phyloP scores from a whole-genome alignment of 257 asterid species.

The Nicotiana sylvestris region DNA sequence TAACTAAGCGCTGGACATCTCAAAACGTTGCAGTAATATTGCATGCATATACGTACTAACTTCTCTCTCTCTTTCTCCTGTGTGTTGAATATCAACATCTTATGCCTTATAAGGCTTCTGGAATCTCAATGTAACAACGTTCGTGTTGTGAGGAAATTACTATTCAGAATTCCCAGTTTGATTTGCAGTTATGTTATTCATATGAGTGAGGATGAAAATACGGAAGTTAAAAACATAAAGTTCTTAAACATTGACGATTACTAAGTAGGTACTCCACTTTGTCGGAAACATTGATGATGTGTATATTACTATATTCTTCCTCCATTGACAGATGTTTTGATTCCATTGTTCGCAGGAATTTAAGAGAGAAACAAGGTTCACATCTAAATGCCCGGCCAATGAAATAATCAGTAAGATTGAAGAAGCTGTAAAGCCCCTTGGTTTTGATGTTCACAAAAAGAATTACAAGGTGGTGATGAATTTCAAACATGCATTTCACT shows the following conservation, averaged over 20 bases:
- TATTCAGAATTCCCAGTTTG: neutral
- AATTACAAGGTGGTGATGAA: conserved; percentile 65
- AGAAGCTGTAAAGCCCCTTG: conserved; percentile 89
- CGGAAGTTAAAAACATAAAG: neutral
- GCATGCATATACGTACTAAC: neutral
- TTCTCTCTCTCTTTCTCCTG: neutral
- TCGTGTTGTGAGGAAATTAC: neutral
- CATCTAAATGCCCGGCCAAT: conserved; percentile 71
- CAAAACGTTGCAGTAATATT: neutral
- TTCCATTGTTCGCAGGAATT: conserved; percentile 45
- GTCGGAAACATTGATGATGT: neutral
- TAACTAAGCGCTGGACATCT: neutral
- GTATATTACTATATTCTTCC: neutral
- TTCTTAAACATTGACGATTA: neutral
- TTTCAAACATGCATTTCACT: neutral
- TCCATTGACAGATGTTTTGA: conserved; percentile 2
- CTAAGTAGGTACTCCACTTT: neutral
- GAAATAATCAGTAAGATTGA: conserved; percentile 82
- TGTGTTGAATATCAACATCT: neutral
- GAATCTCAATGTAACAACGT: neutral
- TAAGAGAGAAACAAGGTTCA: conserved; percentile 84
- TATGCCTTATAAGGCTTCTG: neutral
- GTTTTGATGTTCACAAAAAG: conserved; percentile 86
- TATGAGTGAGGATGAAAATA: neutral
- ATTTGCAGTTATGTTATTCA: neutral